These are phyloP conservation scores for Plasmopara muralis DNA, from an alignment of 352 stramenopile species.

Conservation along the genomic window DNA sequence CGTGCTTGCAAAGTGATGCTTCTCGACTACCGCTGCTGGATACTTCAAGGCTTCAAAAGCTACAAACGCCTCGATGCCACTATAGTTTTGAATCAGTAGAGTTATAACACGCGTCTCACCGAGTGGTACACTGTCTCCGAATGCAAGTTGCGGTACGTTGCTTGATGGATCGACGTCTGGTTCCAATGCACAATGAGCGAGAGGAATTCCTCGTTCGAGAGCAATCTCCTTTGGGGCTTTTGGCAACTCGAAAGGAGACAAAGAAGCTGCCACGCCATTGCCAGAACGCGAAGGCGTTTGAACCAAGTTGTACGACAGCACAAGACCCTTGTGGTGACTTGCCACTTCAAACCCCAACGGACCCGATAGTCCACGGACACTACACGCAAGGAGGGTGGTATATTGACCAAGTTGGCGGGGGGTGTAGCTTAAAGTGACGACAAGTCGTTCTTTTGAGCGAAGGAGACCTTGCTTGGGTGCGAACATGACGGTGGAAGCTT, in stretches of 20 bases:
- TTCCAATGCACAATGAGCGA: slow-evolving; percentile 43
- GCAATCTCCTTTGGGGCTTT: slow-evolving; percentile 39
- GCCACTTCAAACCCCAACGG: slow-evolving; percentile 60
- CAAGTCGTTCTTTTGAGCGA: slow-evolving; percentile 54
- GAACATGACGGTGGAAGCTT: slow-evolving; percentile 42
- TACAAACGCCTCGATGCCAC: slow-evolving; percentile 59
- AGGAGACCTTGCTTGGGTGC: slow-evolving; percentile 39
- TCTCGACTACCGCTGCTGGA: slow-evolving; percentile 8
- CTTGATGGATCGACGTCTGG: slow-evolving; percentile 32
- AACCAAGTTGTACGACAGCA: slow-evolving; percentile 71
- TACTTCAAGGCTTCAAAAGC: slow-evolving; percentile 61
- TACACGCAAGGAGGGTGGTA: slow-evolving; percentile 54
- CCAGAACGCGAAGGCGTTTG: slow-evolving; percentile 1
- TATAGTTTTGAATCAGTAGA: slow-evolving; percentile 71
- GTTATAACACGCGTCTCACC: slow-evolving; percentile 39
- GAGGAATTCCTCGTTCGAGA: slow-evolving; percentile 25
- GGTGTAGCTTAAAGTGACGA: slow-evolving; percentile 49
- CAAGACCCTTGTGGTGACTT: slow-evolving; percentile 66
- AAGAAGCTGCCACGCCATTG: background rate
- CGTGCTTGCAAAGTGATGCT: background rate
- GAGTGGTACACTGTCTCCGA: slow-evolving; percentile 56
- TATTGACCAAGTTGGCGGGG: slow-evolving; percentile 41
- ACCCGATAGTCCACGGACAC: slow-evolving; percentile 42
- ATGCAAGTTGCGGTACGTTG: slow-evolving; percentile 43
- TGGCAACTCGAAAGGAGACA: slow-evolving; percentile 8